Base-by-base conservation (phyloP, 352 stramenopile species). In the Phytophthora capsici region DNA sequence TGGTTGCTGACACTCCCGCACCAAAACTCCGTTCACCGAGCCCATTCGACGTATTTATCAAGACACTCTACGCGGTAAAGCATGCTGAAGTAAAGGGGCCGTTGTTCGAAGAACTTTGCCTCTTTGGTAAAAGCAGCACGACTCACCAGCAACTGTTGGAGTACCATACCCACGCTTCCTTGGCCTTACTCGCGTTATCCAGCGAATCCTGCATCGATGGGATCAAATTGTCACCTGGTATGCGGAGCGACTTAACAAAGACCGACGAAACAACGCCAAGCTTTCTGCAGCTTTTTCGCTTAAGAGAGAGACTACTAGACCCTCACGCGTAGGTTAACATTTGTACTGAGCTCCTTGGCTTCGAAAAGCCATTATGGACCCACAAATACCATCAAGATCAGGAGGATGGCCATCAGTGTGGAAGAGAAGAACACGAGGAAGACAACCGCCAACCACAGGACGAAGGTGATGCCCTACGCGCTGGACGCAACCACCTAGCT, bases 1-100 rank as follows among this genome's bases (percentile, higher is more conserved):
- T 66, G 30, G 55, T 56, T 16, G 32, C 32, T 12, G 23, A 63
- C 30, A 14, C 32, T 5, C 3, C 44, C 36, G 41, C 47, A 28
- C 51, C 28, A 1, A 63, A 56, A n/a, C 56, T 17, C 25, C 17
- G 2, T 56, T 63, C 45, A 63, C 56, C 1, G 37, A 56, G 22
- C 41, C 49, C 0, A 55, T 49, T 48, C 45, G 44, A 2, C 56
- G 46, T 20, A 63, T 63, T n/a, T 43, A 36, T 63, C 23, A 63
- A 63, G 45, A 48, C 34, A 4, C 14, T 56, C 1, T 41, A 56
- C 45, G 43, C 44, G 6, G 46, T 51, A 4, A 55, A 53, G 23
- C 55, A 63, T 16, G 22, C 49, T 14, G 55, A 63, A 51, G 55
- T 36, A 1, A 55, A 55, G 55, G 34, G 44, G 8, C 43, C 14